Evolutionary conservation across 2,329 filamentous ascomycete genomes (phyloP), one percentile per base, ranked within the genome.

Genomic region (Cercospora zeina): DNA sequence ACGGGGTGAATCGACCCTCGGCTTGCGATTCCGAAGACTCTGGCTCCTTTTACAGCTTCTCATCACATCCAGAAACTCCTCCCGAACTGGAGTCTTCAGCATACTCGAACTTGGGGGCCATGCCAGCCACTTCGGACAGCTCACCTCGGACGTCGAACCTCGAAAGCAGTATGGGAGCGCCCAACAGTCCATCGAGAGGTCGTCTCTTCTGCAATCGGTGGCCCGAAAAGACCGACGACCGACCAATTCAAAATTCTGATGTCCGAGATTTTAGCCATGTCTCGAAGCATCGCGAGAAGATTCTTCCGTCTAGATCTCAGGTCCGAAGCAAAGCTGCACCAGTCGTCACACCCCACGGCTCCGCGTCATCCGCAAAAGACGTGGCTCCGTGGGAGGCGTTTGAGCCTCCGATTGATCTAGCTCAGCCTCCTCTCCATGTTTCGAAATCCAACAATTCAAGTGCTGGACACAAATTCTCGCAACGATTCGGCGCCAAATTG

Each of bases 381-480:
- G 63, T 65, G 2, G 49, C 63, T 16, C 65, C 65, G 2, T 67
- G 65, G 65, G 65, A 67, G 16, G 62, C 63, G 49, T 64, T 61
- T 16, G 63, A 64, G 31, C 59, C 65, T 33, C 65, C 58, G 13
- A 30, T 14, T 8, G 11, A 16, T 13, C 27, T 36, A 16, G 34
- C 54, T 13, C 19, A 16, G 37, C 4, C 13, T 30, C 8, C 21
- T 27, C 27, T 4, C 14, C 49, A 11, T n/a, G 11, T 14, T 34
- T 11, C 27, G 7, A 31, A 27, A 53, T 53, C 30, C 31, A 33
- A 6, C 27, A 34, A 19, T 4, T 3, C 49, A 33, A 51, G 31
- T 53, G 49, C 27, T 33, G 49, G 49, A 7, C 16, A 33, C 27
- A 34, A 31, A 56, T n/a, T 31, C 9, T 56, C 54, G 3, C 49